A percentile compares a stretch with the other conserved stretches of the same genome.
These are phyloP conservation scores for Metarhizium anisopliae DNA, from an alignment of 2,329 filamentous ascomycete genomes.

Conservation along the genomic window DNA sequence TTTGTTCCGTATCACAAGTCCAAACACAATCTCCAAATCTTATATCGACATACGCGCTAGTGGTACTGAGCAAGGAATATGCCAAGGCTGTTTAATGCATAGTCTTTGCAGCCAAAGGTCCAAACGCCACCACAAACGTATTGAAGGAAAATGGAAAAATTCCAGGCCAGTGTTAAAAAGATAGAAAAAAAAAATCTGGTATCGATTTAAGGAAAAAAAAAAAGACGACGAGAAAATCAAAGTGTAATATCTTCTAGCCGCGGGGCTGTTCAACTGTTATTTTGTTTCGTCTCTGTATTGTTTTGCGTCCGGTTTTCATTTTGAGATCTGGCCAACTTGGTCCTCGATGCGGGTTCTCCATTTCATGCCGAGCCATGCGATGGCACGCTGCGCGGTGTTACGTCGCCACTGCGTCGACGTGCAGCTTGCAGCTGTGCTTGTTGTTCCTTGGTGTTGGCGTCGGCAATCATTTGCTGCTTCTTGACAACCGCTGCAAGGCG, in stretches of 20 bases:
- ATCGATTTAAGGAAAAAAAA: background rate
- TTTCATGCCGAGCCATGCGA: conserved; percentile 32
- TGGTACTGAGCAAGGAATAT: background rate
- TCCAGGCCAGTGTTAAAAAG: background rate
- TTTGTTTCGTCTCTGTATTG: background rate
- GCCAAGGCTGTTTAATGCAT: background rate
- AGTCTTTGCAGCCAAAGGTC: background rate
- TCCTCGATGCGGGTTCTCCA: conserved; percentile 1
- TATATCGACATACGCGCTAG: background rate
- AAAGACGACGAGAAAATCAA: background rate
- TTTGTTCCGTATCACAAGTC: background rate
- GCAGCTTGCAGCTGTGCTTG: conserved; percentile 31
- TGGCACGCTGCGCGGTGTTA: conserved; percentile 45
- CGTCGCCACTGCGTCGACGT: conserved; percentile 46
- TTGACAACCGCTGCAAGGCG: conserved; percentile 48
- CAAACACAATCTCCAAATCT: conserved; percentile 2
- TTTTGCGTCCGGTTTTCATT: background rate
- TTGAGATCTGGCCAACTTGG: background rate
- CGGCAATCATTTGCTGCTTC: conserved; percentile 53
- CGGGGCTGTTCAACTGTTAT: conserved; percentile 2
- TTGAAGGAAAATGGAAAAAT: background rate
- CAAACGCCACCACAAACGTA: background rate
- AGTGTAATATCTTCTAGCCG: background rate
- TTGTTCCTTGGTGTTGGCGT: conserved; percentile 41
- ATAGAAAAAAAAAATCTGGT: background rate